A percentile compares a stretch with the other conserved stretches of the same genome.
phyloP scores from a whole-genome alignment of 805 yeast species.

The Lachancea mirantina region DNA sequence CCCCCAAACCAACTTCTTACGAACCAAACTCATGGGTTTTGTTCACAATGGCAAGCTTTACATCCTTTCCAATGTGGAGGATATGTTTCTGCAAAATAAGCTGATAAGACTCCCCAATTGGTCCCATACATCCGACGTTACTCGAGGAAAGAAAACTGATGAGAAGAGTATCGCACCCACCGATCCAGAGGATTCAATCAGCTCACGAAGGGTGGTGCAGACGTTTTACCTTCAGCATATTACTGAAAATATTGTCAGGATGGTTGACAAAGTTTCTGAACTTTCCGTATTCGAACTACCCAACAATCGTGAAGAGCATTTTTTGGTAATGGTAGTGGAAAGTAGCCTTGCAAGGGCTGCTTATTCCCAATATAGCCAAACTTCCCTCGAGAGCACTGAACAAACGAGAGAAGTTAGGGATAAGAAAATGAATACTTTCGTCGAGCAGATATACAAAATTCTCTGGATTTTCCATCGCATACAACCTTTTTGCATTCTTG shows the following conservation, averaged over 20 bases:
- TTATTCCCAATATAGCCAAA: conserved; percentile 7
- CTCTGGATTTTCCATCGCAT: conserved; percentile 54
- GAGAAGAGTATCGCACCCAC: background rate
- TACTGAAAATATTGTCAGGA: conserved; percentile 74
- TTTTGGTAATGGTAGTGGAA: conserved; percentile 83
- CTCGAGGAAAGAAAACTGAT: conserved; percentile 12
- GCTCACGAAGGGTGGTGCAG: conserved; percentile 24
- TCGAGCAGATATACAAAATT: conserved; percentile 31
- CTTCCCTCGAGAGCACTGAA: conserved; percentile 8
- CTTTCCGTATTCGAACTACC: conserved; percentile 78
- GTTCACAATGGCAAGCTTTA: conserved; percentile 80
- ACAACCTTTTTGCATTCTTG: conserved; percentile 71
- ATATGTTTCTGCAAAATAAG: conserved; percentile 65
- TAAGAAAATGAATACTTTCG: conserved; percentile 26
- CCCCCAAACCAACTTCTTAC: conserved; percentile 42
- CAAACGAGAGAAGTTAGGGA: conserved; percentile 19
- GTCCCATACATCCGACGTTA: conserved; percentile 31
- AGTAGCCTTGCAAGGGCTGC: conserved; percentile 41
- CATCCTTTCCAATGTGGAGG: conserved; percentile 85
- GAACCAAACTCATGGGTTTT: conserved; percentile 90
- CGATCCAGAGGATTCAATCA: background rate
- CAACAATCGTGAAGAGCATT: conserved; percentile 50
- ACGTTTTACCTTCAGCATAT: conserved; percentile 79
- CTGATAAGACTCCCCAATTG: conserved; percentile 29
- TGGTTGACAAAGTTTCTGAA: conserved; percentile 75